Percentiles rank a stretch among this genome's conserved stretches.
phyloP scores from a whole-genome alignment of 2,329 filamentous ascomycete genomes.

The Beauveria bassiana region DNA sequence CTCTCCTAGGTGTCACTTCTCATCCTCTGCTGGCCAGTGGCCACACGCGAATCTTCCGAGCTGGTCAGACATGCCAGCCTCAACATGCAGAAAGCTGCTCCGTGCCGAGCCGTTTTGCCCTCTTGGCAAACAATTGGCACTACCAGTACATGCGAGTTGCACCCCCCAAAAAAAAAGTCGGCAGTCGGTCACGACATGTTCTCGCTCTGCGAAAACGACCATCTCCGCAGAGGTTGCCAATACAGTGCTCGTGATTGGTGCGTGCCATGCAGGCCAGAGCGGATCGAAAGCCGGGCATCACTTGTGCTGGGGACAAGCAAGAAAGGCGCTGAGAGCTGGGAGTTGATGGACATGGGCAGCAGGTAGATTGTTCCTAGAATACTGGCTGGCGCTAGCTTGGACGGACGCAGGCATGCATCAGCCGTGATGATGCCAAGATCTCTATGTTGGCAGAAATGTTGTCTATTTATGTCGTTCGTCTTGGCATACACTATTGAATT shows the following conservation, averaged over 20 bases:
- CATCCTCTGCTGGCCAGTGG: no score
- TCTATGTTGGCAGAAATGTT: neutral
- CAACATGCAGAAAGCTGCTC: neutral
- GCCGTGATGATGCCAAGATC: neutral
- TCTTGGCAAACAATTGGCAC: no score
- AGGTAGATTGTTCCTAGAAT: neutral
- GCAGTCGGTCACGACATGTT: no score
- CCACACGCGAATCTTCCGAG: neutral
- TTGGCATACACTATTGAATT: no score
- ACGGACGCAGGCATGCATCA: neutral
- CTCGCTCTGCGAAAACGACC: no score
- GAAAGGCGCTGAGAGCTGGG: neutral
- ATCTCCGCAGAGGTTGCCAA: neutral
- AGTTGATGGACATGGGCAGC: neutral
- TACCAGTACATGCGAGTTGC: no score
- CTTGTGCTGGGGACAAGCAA: neutral
- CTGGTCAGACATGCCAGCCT: neutral
- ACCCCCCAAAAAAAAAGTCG: no score
- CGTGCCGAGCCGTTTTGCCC: no score
- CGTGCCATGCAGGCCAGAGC: neutral
- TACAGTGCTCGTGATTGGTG: neutral
- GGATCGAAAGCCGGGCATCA: neutral
- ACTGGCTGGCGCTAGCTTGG: neutral
- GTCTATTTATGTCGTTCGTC: no score
- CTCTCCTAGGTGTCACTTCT: no score